Evolutionary conservation across 306 rosid species (phyloP).

Genomic region (Rosa lucieae): DNA sequence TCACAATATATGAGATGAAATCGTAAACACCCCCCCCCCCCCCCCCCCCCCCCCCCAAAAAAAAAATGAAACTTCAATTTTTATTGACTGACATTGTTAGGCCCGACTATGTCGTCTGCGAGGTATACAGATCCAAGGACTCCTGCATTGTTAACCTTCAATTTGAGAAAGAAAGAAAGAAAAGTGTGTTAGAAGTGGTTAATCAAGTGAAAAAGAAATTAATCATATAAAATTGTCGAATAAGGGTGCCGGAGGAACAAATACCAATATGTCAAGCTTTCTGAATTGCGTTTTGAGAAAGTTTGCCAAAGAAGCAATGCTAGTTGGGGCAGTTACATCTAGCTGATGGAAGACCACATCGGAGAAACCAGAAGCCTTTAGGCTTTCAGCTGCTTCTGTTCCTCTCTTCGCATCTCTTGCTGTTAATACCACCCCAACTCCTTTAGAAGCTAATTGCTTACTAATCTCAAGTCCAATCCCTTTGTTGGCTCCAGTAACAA

Average conservation of each 20-base stretch:
- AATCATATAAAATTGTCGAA: too few relatives aligned
- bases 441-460: constrained; percentile 16
- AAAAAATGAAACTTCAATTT: neutral
- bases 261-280: constrained; percentile 18
- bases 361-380: constrained; percentile 11
- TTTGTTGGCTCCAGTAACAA: constrained; percentile 26
- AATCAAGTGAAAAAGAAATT: too few relatives aligned
- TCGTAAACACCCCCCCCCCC: neutral
- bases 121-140: neutral
- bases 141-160: constrained; percentile 8
- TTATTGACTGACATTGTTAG: neutral
- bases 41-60: neutral
- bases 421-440: constrained; percentile 11
- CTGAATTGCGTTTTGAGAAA: constrained; percentile 4
- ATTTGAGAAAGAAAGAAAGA: too few relatives aligned
- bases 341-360: constrained; percentile 21
- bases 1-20: neutral
- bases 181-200: too few relatives aligned
- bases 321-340: neutral
- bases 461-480: constrained; percentile 27
- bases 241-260: too few relatives aligned
- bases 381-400: constrained; percentile 13
- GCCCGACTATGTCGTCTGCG: neutral
- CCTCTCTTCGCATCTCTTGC: constrained; percentile 20
- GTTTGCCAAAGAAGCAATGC: constrained; percentile 6